These are phyloP conservation scores for Chaetomiaceae sp. DNA, from an alignment of 2,329 filamentous ascomycete species.

Conservation along the genomic window DNA sequence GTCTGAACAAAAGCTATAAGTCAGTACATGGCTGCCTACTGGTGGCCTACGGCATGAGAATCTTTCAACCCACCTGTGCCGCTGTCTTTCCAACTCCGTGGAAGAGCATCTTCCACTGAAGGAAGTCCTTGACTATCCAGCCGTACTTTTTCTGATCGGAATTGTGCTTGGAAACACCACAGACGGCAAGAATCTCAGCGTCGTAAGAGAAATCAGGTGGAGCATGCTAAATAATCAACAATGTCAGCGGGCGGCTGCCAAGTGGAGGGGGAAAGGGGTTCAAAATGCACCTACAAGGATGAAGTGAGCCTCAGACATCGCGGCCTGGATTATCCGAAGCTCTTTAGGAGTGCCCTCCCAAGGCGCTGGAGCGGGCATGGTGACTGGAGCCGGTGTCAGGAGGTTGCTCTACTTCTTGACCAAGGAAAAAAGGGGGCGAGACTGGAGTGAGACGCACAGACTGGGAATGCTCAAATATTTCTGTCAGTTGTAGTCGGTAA, in stretches of 20 bases:
- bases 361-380: background rate
- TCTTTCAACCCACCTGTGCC: conserved; percentile 13
- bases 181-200: conserved; percentile 22
- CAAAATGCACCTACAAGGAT: conserved; percentile 2
- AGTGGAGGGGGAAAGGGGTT: background rate
- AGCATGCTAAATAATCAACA: conserved; percentile 5
- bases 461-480: background rate
- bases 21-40: no score
- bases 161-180: conserved; percentile 14
- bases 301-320: conserved; percentile 16
- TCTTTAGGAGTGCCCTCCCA: background rate
- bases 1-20: conserved; percentile 2
- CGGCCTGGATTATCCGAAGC: conserved; percentile 6
- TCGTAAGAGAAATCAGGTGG: conserved; percentile 21
- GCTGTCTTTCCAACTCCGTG: conserved; percentile 5
- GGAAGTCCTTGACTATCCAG: conserved; percentile 24
- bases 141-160: conserved; percentile 17
- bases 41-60: no score
- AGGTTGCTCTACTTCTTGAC: background rate
- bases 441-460: no score
- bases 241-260: background rate
- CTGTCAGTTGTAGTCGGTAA: background rate
- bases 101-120: conserved; percentile 22
- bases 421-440: background rate
- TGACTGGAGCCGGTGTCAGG: background rate